Percentiles rank a stretch among this genome's conserved stretches.
Conservation (phyloP, 768 basidiomycete genomes). For the Naganishia vaughanmartiniae region DNA sequence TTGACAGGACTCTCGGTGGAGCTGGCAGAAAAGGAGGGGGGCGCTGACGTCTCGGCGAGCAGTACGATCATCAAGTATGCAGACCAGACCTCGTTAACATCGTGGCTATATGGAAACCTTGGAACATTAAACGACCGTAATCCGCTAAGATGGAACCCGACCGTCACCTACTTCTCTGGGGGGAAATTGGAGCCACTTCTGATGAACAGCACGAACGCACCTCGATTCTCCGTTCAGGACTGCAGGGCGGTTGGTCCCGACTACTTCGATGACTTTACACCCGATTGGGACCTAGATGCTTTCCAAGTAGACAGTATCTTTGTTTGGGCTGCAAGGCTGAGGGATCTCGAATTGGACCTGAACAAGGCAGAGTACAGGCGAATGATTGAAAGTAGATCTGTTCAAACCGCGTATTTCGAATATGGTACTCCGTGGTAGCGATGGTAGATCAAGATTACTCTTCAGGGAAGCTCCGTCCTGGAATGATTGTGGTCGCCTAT, state of each 20-base stretch:
- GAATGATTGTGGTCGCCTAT: too few species aligned
- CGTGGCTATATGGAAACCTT: not conserved
- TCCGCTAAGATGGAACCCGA: not conserved
- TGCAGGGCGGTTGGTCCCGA: conserved; percentile 5
- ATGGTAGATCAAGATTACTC: too few species aligned
- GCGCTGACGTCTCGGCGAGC: not conserved
- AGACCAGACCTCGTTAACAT: not conserved
- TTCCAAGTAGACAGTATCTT: too few species aligned
- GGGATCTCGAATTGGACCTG: too few species aligned
- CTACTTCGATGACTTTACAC: not conserved
- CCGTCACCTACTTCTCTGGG: not conserved
- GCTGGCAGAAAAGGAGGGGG: not conserved
- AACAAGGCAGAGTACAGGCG: too few species aligned
- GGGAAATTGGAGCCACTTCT: not conserved
- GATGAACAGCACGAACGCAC: not conserved
- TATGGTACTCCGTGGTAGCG: too few species aligned
- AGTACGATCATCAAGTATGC: not conserved
- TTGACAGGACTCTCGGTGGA: not conserved
- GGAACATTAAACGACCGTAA: not conserved
- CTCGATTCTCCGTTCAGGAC: not conserved
- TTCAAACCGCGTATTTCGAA: too few species aligned
- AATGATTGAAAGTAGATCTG: too few species aligned
- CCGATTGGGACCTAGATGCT: too few species aligned
- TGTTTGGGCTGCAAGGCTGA: too few species aligned
- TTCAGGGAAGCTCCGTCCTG: too few species aligned